Conservation (phyloP, 1,284 basidiomycete genomes). For the Blastosporella zonata region DNA sequence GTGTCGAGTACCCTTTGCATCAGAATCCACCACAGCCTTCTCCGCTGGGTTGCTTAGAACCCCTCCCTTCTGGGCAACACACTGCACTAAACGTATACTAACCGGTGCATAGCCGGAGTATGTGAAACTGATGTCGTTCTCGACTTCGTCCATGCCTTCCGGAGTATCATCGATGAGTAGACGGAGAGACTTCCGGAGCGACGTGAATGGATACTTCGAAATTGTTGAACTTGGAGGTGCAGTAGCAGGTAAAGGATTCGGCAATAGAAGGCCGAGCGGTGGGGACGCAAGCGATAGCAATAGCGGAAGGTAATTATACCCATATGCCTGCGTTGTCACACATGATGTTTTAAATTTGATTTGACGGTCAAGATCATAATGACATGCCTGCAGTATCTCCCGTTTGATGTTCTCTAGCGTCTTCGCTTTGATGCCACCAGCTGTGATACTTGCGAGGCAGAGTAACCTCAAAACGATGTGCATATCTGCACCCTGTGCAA, state of each 20-base stretch:
- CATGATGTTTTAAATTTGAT: not conserved
- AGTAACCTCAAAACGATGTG: slow-evolving; percentile 76
- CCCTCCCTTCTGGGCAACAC: slow-evolving; percentile 85
- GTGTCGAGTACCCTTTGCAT: slow-evolving; percentile 32
- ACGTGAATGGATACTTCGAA: slow-evolving; percentile 65
- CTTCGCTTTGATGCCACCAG: slow-evolving; percentile 87
- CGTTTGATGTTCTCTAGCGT: slow-evolving; percentile 85
- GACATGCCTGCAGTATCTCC: slow-evolving; percentile 81
- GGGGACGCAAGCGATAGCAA: slow-evolving; percentile 78
- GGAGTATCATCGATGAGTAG: slow-evolving; percentile 90
- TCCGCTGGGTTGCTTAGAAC: slow-evolving; percentile 75
- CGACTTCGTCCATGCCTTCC: slow-evolving; percentile 72
- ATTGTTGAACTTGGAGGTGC: slow-evolving; percentile 39
- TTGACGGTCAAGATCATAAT: not conserved
- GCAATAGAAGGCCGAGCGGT: slow-evolving; percentile 63
- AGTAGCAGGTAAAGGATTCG: slow-evolving; percentile 58
- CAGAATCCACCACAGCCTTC: slow-evolving; percentile 39
- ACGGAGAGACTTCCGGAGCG: slow-evolving; percentile 81
- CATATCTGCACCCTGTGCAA: slow-evolving; percentile 81
- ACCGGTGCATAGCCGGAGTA: slow-evolving; percentile 98
- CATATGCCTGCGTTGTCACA: slow-evolving; percentile 67
- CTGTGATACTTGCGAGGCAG: slow-evolving; percentile 82
- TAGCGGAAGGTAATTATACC: slow-evolving; percentile 85
- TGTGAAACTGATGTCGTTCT: slow-evolving; percentile 92
- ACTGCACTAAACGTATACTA: slow-evolving; percentile 89